Conservation (phyloP, 768 basidiomycete species). For the Agrocybe pediades region DNA sequence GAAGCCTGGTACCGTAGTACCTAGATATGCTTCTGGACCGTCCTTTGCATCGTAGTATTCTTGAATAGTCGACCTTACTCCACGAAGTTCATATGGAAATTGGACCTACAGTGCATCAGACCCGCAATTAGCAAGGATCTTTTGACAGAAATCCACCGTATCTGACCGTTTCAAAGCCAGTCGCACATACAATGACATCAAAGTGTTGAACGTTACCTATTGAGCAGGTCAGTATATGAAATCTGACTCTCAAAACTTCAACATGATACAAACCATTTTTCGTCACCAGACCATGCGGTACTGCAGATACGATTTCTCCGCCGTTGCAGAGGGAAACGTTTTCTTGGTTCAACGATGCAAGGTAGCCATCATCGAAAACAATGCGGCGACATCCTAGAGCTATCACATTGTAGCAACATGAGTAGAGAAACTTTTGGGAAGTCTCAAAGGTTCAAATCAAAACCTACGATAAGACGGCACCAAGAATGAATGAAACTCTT, state of each 20-base stretch:
- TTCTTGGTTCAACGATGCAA: constrained; percentile 42
- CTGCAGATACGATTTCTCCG: constrained; percentile 39
- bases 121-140: not conserved
- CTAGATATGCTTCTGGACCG: constrained; percentile 46
- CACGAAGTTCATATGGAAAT: constrained; percentile 35
- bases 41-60: constrained; percentile 40
- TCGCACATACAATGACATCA: constrained; percentile 43
- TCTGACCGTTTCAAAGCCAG: constrained; percentile 31
- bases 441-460: not conserved
- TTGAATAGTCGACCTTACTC: constrained; percentile 32
- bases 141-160: constrained; percentile 7
- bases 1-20: constrained; percentile 44
- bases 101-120: constrained; percentile 25
- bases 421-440: not conserved
- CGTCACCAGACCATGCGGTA: constrained; percentile 44
- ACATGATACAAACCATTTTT: constrained; percentile 29
- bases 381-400: constrained; percentile 57
- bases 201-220: constrained; percentile 36
- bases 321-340: constrained; percentile 45
- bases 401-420: constrained; percentile 13
- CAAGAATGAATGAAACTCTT: constrained; percentile 43
- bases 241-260: not conserved
- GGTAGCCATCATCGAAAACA: constrained; percentile 49
- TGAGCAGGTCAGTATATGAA: not conserved
- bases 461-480: constrained; percentile 51